These are phyloP conservation scores for Fomitiporia mediterranea DNA, from an alignment of 1,284 basidiomycete genomes.

Conservation along the genomic window DNA sequence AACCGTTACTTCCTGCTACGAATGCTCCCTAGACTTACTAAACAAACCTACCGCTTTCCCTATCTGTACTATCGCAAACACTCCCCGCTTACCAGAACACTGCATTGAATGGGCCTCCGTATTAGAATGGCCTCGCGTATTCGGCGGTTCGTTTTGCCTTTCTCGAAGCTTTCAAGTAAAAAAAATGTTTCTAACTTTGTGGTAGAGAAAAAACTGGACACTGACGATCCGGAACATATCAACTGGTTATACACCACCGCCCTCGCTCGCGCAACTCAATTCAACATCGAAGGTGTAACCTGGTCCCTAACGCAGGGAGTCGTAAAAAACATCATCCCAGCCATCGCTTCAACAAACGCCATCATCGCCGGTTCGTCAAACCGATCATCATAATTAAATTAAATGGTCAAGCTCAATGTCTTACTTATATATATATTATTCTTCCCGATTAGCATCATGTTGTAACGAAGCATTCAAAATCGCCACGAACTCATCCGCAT, in stretches of 20 bases:
- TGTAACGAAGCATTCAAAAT: slow-evolving; percentile 99
- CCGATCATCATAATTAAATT: not conserved
- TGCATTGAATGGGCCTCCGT: slow-evolving; percentile 99
- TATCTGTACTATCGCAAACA: slow-evolving; percentile 99
- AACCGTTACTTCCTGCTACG: slow-evolving; percentile 94
- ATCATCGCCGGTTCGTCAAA: slow-evolving; percentile 78
- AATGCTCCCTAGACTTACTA: slow-evolving; percentile 97
- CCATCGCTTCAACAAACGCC: slow-evolving; percentile 94
- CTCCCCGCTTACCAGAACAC: slow-evolving; percentile 95
- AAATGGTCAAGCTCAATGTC: not conserved
- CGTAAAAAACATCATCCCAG: slow-evolving; percentile 99
- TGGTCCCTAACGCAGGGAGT: slow-evolving; percentile 98
- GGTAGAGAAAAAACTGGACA: slow-evolving; percentile 92
- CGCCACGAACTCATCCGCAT: slow-evolving; percentile 90
- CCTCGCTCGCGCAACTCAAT: slow-evolving; percentile 77
- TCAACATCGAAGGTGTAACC: slow-evolving; percentile 96
- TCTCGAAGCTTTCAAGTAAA: not conserved
- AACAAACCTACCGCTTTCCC: slow-evolving; percentile 97
- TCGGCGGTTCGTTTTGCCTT: slow-evolving; percentile 59
- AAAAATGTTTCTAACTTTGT: slow-evolving; percentile 11
- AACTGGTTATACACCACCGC: slow-evolving; percentile 88
- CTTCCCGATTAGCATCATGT: slow-evolving; percentile 73
- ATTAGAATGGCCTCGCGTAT: slow-evolving; percentile 94
- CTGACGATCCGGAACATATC: slow-evolving; percentile 96
- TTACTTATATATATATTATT: not conserved